Base-by-base conservation (phyloP, 2,329 filamentous ascomycete species). In the Fusarium transvaalense region DNA sequence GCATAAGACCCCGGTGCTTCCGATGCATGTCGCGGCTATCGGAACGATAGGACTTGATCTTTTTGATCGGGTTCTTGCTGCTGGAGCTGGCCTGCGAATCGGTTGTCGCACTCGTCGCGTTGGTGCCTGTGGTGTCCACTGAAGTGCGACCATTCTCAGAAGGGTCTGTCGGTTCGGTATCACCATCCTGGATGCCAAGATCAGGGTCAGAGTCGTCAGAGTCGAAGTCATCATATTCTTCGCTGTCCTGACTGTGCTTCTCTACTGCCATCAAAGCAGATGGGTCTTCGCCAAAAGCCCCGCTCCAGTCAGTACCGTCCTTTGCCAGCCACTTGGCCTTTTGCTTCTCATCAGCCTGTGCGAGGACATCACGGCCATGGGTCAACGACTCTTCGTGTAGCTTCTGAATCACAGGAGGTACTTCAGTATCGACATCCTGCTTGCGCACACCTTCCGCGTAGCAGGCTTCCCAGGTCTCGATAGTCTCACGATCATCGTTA, bases 391-490 rank as follows among this genome's bases (percentile, higher is more conserved):
- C 84, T 31, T 97, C 92, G 76, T 98, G 95, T 13, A 97, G 83
- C 72, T 91, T 85, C 77, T 92, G 88, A 0, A 95, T 85, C 13
- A 87, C 81, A 1, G 89, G 87, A 0, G 94, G 92, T 0, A 97
- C 83, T 74, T 97, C 91, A 25, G 89, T 86, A 12, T 86, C 82
- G 1, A 97, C 93, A 29, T 88, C 86, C 56, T 89, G 86, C 15
- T 84, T 80, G 3, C 96, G 89, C 0, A 97, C 92, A 14, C 95
- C 95, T 78, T 98, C 94, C 0, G 93, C 89, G 39, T 91, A 88
- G 77, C 95, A 97, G 1, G 94, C 92, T 78, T 97, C 94, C 93
- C 94, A 98, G 0, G 91, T 92, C 81, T 98, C 95, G 68, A 93
- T 97, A 0, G 94, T 97, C 82, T 98, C 96, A 32, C 95, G 90